Evolutionary conservation across 257 asterid species (phyloP).

Genomic region (Rehmannia glutinosa): DNA sequence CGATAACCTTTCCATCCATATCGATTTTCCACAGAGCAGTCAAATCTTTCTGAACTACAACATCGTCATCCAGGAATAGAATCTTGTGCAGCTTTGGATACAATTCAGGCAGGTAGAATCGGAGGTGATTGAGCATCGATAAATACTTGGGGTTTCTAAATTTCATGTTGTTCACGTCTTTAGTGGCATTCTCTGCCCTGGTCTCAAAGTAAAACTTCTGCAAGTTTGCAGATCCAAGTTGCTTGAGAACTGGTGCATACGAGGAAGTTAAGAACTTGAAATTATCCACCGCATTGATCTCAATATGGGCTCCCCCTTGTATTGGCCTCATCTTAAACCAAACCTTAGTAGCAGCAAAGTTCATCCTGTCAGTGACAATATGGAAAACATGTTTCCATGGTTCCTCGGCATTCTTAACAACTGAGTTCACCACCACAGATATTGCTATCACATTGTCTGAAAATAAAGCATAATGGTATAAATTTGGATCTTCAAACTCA

Average conservation of each 20-base stretch:
- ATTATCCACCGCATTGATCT: slow-evolving; percentile 56
- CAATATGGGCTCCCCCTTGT: slow-evolving; percentile 54
- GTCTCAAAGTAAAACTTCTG: slow-evolving; percentile 59
- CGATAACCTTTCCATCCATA: slow-evolving; percentile 71
- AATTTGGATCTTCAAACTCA: slow-evolving; percentile 57
- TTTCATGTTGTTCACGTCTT: slow-evolving; percentile 57
- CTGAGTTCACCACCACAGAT: slow-evolving; percentile 67
- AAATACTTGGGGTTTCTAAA: slow-evolving; percentile 57
- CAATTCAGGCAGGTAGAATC: slow-evolving; percentile 75
- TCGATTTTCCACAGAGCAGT: slow-evolving; percentile 63
- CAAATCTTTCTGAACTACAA: slow-evolving; percentile 76
- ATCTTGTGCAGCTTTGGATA: slow-evolving; percentile 57
- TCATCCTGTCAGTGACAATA: slow-evolving; percentile 65
- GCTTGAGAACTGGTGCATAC: slow-evolving; percentile 64
- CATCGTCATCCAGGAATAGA: slow-evolving; percentile 66
- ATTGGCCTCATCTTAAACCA: slow-evolving; percentile 80
- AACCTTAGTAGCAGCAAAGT: slow-evolving; percentile 66
- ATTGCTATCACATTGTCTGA: slow-evolving; percentile 70
- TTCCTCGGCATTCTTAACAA: slow-evolving; percentile 53
- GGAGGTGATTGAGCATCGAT: slow-evolving; percentile 56
- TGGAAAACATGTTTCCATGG: slow-evolving; percentile 81
- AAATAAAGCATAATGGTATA: slow-evolving; percentile 65
- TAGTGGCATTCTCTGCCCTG: slow-evolving; percentile 57
- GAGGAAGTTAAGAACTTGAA: slow-evolving; percentile 51
- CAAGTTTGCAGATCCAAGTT: slow-evolving; percentile 36